A percentile compares a stretch with the other conserved stretches of the same genome.
phyloP scores from a whole-genome alignment of 202 grass and related monocot genomes.

The Bolboschoenoplectus hybrid region DNA sequence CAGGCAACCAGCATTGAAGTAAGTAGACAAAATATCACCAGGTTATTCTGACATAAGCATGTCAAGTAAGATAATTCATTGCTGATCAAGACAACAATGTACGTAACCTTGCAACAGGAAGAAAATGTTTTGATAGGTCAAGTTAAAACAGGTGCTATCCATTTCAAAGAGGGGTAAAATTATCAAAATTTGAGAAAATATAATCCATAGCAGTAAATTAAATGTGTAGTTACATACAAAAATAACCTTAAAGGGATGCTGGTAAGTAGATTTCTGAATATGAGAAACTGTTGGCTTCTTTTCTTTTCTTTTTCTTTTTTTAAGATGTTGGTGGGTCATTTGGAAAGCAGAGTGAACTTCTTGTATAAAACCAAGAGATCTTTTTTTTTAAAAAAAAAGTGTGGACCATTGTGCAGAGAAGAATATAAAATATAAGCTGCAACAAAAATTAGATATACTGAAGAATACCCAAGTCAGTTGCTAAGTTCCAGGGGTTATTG shows the following conservation, averaged over 20 bases:
- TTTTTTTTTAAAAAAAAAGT: neutral
- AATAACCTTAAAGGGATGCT: neutral
- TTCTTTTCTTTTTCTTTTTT: neutral
- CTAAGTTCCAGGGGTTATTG: conserved; percentile 60
- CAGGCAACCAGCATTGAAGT: neutral
- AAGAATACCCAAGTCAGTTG: conserved; percentile 24
- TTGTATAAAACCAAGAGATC: neutral
- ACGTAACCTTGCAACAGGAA: neutral
- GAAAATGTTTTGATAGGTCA: neutral
- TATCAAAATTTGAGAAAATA: neutral
- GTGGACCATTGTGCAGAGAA: conserved; percentile 14
- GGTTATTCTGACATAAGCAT: conserved; percentile 10
- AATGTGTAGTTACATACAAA: neutral
- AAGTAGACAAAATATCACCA: neutral
- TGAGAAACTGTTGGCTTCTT: neutral
- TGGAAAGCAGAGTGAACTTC: neutral
- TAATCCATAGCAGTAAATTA: neutral
- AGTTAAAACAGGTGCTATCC: neutral
- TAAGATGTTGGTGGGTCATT: neutral
- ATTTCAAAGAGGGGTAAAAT: neutral
- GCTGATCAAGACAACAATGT: neutral
- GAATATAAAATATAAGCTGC: neutral
- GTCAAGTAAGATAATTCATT: neutral
- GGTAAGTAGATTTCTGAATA: neutral
- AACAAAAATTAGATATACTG: neutral